Conservation (phyloP, 345 rosid genomes). For the Carallia brachiata region DNA sequence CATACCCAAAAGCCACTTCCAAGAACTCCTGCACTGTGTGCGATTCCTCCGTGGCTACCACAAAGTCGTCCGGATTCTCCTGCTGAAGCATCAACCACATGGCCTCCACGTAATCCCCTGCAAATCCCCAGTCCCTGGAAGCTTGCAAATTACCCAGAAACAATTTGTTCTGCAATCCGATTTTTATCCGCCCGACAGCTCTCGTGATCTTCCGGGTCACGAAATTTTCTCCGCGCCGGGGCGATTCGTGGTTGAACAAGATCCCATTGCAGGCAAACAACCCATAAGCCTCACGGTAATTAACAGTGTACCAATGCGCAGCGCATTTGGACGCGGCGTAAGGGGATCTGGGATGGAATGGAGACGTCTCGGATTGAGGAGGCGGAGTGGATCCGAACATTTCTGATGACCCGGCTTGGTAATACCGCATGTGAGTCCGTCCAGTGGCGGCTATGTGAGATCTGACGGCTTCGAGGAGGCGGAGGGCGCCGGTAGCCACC, state of each 20-base stretch:
- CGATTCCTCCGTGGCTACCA: conserved; percentile 91
- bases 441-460: conserved; percentile 80
- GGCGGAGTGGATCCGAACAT: conserved; percentile 97
- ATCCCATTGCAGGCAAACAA: conserved; percentile 89
- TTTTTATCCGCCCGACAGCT: conserved; percentile 85
- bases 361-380: conserved; percentile 73
- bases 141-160: conserved; percentile 84
- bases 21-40: conserved; percentile 90
- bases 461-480: conserved; percentile 89
- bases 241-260: conserved; percentile 90
- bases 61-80: conserved; percentile 88
- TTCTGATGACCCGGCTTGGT: conserved; percentile 95
- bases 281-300: conserved; percentile 90
- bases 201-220: conserved; percentile 94
- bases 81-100: conserved; percentile 99
- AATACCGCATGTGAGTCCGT: conserved; percentile 57
- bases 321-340: conserved; percentile 94
- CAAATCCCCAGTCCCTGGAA: conserved; percentile 95
- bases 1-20: conserved; percentile 68
- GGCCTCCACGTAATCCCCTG: conserved; percentile 96
- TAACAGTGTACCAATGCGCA: conserved; percentile 97
- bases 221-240: conserved; percentile 87
- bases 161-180: conserved; percentile 76
- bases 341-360: conserved; percentile 96
- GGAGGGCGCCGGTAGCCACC: conserved; percentile 92